phyloP scores from a whole-genome alignment of 2,329 filamentous ascomycete genomes.

The Cladosporium sp. region DNA sequence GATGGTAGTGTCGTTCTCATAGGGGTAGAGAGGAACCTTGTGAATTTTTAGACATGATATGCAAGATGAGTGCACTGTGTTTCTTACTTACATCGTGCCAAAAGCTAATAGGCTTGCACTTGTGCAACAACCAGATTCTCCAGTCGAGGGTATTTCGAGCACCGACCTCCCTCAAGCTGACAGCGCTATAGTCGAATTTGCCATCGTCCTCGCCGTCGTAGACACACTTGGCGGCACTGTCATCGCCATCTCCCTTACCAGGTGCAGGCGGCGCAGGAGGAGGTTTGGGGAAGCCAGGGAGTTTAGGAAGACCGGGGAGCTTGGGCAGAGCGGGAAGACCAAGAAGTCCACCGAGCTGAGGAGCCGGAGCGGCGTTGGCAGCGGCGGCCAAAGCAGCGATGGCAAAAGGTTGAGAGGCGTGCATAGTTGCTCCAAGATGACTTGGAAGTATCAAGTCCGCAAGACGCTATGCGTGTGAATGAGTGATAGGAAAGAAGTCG shows the following conservation, averaged over 20 bases:
- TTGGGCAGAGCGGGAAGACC: background rate
- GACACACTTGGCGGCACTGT: background rate
- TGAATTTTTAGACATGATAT: background rate
- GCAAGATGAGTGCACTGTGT: too few relatives aligned
- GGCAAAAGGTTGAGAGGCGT: background rate
- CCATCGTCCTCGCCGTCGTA: conserved; percentile 14
- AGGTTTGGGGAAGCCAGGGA: conserved; percentile 1
- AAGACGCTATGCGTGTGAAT: too few relatives aligned
- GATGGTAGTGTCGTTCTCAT: conserved; percentile 78
- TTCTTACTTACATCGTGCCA: conserved; percentile 62
- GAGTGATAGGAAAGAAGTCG: background rate
- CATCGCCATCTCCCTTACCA: background rate
- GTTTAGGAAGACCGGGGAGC: background rate
- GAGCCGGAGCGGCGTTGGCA: conserved; percentile 3
- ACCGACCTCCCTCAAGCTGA: conserved; percentile 79
- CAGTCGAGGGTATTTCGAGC: conserved; percentile 91
- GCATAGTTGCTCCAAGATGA: background rate
- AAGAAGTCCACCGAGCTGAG: background rate
- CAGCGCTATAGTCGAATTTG: conserved; percentile 52
- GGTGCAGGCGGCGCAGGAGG: background rate
- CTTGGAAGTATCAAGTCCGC: background rate
- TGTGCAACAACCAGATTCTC: conserved; percentile 95
- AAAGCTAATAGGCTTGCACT: conserved; percentile 86
- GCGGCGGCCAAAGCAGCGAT: background rate
- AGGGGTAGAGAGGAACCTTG: conserved; percentile 92